Conservation (phyloP, 345 rosid genomes). For the Eucalyptus tenuipes region DNA sequence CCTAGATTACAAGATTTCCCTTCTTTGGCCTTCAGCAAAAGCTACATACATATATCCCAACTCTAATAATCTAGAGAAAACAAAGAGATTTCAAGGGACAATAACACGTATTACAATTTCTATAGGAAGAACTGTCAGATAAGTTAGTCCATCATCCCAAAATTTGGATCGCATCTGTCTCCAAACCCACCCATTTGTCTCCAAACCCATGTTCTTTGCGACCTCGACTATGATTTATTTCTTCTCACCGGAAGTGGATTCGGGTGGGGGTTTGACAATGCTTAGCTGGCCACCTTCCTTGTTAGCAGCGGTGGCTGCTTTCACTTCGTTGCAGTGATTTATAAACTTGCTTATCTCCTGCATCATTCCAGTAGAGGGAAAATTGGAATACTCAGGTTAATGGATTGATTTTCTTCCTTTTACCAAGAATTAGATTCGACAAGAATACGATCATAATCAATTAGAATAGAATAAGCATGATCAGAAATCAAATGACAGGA, state of each 20-base stretch:
- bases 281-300: slow-evolving; percentile 76
- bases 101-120: background rate
- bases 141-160: background rate
- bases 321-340: slow-evolving; percentile 79
- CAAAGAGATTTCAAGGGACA: background rate
- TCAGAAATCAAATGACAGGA: background rate
- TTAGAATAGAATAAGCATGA: background rate
- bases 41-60: background rate
- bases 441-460: background rate
- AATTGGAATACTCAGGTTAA: background rate
- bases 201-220: background rate
- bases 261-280: slow-evolving; percentile 36
- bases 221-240: slow-evolving; percentile 11
- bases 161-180: background rate
- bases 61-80: background rate
- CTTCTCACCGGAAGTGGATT: slow-evolving; percentile 19
- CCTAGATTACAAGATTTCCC: background rate
- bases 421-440: background rate
- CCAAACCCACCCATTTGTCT: background rate
- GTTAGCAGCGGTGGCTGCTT: slow-evolving; percentile 66
- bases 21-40: background rate
- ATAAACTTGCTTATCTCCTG: slow-evolving; percentile 83
- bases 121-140: background rate
- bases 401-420: background rate
- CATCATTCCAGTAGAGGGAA: background rate